A percentile compares a stretch with the other conserved stretches of the same genome.
Evolutionary conservation across 164 flowering plant genomes (phyloP).

Genomic region (Sedum album): DNA sequence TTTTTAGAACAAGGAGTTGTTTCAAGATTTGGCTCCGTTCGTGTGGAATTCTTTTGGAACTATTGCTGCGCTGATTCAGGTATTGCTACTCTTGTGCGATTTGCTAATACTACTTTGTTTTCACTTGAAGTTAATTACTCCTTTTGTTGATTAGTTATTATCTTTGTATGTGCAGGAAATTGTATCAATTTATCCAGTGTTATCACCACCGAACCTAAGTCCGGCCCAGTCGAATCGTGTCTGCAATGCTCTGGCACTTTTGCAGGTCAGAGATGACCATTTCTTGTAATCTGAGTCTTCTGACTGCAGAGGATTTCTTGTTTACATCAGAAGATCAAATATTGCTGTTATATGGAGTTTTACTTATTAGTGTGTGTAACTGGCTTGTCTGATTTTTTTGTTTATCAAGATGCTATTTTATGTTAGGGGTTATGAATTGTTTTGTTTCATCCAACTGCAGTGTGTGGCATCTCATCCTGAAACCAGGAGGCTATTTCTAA

Average conservation of each 20-base stretch:
- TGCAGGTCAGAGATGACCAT: conserved; percentile 47
- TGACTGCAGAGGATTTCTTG: too few relatives aligned
- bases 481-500: conserved; percentile 61
- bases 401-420: neutral
- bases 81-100: conserved; percentile 13
- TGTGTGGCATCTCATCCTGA: conserved; percentile 79
- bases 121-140: too few relatives aligned
- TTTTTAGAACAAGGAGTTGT: conserved; percentile 14
- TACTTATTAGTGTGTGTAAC: neutral
- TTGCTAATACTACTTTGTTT: too few relatives aligned
- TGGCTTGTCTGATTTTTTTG: neutral
- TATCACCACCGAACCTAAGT: conserved; percentile 72
- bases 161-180: conserved; percentile 53
- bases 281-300: neutral
- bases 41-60: conserved; percentile 17
- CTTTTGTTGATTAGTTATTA: neutral
- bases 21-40: conserved; percentile 19
- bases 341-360: too few relatives aligned
- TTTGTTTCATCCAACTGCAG: conserved; percentile 25
- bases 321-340: too few relatives aligned
- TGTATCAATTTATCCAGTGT: conserved; percentile 67
- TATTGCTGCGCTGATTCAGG: conserved; percentile 14
- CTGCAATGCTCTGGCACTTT: conserved; percentile 88
- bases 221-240: conserved; percentile 76
- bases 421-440: neutral